phyloP scores from a whole-genome alignment of 1,139 yeast species.

The Groenewaldozyma auringiensis region DNA sequence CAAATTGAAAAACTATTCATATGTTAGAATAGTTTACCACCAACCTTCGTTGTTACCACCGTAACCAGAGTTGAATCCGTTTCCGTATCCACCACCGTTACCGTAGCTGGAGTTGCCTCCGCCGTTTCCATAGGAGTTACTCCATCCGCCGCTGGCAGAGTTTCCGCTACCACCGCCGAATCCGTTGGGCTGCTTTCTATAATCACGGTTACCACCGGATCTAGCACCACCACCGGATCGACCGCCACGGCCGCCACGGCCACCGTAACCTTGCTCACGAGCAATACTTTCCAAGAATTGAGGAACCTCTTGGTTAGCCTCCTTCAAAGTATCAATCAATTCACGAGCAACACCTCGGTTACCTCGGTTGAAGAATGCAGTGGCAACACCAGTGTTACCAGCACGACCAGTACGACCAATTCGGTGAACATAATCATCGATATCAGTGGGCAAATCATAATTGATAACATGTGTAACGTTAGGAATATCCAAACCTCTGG shows the following conservation, averaged over 20 bases:
- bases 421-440: slow-evolving; percentile 98
- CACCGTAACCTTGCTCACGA: slow-evolving; percentile 66
- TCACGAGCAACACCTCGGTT: slow-evolving; percentile 87
- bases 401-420: slow-evolving; percentile 99
- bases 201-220: slow-evolving; percentile 29
- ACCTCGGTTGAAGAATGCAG: slow-evolving; percentile 96
- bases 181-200: slow-evolving; percentile 28
- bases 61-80: slow-evolving; percentile 22
- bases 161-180: slow-evolving; percentile 24
- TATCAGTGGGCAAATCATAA: slow-evolving; percentile 93
- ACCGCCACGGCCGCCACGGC: slow-evolving; percentile 42
- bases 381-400: slow-evolving; percentile 97
- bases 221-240: slow-evolving; percentile 44
- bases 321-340: slow-evolving; percentile 75
- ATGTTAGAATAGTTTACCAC: too few species aligned
- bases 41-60: slow-evolving; percentile 20
- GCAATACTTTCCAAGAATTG: slow-evolving; percentile 71
- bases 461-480: slow-evolving; percentile 96
- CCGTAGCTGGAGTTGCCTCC: slow-evolving; percentile 28
- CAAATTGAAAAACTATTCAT: too few species aligned
- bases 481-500: slow-evolving; percentile 99
- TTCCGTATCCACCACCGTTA: slow-evolving; percentile 20
- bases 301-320: slow-evolving; percentile 98
- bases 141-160: slow-evolving; percentile 17
- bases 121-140: slow-evolving; percentile 25